Evolutionary conservation across 306 rosid species (phyloP).

Genomic region (Gynostemma pentaphyllum): DNA sequence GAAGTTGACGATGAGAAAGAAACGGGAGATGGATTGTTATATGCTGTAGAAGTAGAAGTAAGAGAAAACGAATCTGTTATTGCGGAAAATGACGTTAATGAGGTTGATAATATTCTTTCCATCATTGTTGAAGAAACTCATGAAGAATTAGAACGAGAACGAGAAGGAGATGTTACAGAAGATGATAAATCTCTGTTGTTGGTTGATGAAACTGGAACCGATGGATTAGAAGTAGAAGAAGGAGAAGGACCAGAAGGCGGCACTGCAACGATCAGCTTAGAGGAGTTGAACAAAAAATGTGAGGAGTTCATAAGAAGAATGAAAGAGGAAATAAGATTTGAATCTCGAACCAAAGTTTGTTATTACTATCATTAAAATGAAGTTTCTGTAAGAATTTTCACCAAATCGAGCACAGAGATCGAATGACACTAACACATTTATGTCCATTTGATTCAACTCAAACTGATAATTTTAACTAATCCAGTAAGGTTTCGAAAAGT

Average conservation of each 20-base stretch:
- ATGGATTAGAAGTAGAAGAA: background rate
- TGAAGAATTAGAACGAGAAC: background rate
- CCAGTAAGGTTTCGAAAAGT: background rate
- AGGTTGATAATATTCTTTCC: background rate
- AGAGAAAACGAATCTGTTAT: background rate
- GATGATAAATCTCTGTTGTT: background rate
- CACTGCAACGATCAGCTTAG: background rate
- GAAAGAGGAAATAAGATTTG: background rate
- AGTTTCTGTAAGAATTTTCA: too few relatives aligned
- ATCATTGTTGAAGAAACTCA: background rate
- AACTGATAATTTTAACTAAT: too few relatives aligned
- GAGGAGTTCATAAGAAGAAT: conserved; percentile 11
- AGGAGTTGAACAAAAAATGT: conserved; percentile 6
- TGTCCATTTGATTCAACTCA: background rate
- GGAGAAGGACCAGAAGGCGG: background rate
- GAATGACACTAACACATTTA: too few relatives aligned
- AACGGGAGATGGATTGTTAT: background rate
- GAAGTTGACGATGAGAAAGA: background rate
- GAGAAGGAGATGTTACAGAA: background rate
- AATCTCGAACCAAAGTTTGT: background rate
- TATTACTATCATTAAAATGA: background rate
- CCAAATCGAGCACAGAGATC: too few relatives aligned
- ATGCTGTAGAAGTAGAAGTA: background rate
- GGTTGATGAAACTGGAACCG: background rate
- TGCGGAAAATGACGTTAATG: background rate